Evolutionary conservation across 345 rosid genomes (phyloP), one percentile per base, ranked within the genome.

Genomic region (Iberis pinnata): DNA sequence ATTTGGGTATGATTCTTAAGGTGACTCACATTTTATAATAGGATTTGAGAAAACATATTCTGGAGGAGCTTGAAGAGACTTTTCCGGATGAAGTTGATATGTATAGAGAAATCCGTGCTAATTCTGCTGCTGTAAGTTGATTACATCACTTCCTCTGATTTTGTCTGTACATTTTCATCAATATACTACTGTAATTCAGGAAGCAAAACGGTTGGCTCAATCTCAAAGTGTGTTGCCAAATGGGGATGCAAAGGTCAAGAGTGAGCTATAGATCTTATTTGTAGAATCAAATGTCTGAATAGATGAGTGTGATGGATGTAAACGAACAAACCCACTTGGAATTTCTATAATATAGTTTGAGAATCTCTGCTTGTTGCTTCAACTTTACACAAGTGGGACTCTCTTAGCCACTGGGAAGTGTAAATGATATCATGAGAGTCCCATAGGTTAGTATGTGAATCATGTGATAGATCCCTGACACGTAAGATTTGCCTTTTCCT

Each of bases 1-100:
- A n/a, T n/a, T 45, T 40, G 9, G 5, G n/a, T 32, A 14, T 24
- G n/a, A n/a, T 36, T 58, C 32, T 29, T 36, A 32, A 2, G 12
- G 2, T 32, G 37, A 9, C 37, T 11, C 37, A 8, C 8, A 13
- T 32, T 4, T 11, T 9, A 7, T 25, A 7, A n/a, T 16, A 84
- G 98, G 66, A 77, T 69, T 66, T 92, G 49, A 80, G 98, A 0
- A 83, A 77, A 69, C 81, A 85, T 73, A 86, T 92, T 32, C 56
- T 92, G 29, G 95, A 83, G 63, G 93, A 92, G 68, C 95, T 92
- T 44, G 96, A 81, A 39, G 82, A 81, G 73, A 63, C 88, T 12
- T 92, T 92, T 70, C 96, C 98, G 0, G 95, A 80, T 51, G 96
- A 92, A 71, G 89, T 85, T 53, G 95, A 85, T 56, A 72, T 79